Conservation (phyloP, 495 filamentous ascomycete genomes). For the Neurospora sp. region DNA sequence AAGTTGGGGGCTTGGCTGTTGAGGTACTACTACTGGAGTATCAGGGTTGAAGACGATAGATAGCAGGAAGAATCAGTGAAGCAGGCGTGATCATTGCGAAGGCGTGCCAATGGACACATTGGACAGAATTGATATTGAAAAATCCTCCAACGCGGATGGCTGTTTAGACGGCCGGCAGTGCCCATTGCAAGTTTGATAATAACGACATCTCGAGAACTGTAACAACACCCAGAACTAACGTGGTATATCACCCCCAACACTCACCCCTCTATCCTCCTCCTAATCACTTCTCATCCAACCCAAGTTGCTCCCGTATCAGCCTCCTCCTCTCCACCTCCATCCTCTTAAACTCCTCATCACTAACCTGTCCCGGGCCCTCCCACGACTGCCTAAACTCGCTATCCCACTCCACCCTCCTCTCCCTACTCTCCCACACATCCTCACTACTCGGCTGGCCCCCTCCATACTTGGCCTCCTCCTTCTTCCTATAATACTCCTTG, state of each 20-base stretch:
- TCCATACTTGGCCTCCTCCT: slow-evolving; percentile 66
- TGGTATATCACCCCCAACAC: background rate
- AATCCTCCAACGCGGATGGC: background rate
- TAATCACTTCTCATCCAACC: slow-evolving; percentile 18
- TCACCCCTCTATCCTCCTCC: too few relatives aligned
- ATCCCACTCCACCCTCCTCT: slow-evolving; percentile 33
- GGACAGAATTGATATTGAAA: background rate
- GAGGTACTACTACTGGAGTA: background rate
- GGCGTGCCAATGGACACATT: background rate
- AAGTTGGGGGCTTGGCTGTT: background rate
- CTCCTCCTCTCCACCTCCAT: slow-evolving; percentile 42
- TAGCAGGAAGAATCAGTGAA: background rate
- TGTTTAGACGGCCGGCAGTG: background rate
- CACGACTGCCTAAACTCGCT: slow-evolving; percentile 35
- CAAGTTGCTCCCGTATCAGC: slow-evolving; percentile 20
- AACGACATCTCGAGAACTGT: background rate
- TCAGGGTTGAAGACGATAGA: background rate
- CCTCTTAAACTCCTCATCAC: slow-evolving; percentile 49
- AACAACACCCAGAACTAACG: background rate
- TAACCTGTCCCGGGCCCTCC: slow-evolving; percentile 34
- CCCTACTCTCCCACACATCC: slow-evolving; percentile 78
- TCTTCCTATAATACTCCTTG: slow-evolving; percentile 52
- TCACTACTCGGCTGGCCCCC: slow-evolving; percentile 62
- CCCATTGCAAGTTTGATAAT: background rate
- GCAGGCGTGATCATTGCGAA: background rate